Percentiles rank a stretch among this genome's conserved stretches.
These are phyloP conservation scores for Pyrrhoderma lamaoense DNA, from an alignment of 1,284 basidiomycete species.

Conservation along the genomic window DNA sequence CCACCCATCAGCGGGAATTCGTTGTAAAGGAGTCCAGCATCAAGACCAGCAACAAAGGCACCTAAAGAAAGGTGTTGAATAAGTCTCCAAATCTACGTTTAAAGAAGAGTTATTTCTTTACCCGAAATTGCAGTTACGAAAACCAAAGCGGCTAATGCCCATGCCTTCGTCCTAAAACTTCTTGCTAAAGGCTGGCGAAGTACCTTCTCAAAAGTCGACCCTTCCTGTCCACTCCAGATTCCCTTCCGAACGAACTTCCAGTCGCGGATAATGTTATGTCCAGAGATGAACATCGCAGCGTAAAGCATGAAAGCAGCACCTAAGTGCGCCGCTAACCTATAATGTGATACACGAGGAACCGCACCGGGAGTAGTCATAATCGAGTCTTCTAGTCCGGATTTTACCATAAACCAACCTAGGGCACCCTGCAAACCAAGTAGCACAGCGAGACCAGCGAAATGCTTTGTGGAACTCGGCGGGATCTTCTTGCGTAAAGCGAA, in stretches of 20 bases:
- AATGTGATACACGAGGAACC: constrained; percentile 93
- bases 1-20: constrained; percentile 98
- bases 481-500: constrained; percentile 68
- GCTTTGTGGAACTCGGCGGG: constrained; percentile 51
- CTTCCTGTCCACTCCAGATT: constrained; percentile 37
- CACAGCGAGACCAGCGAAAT: constrained; percentile 64
- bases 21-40: constrained; percentile 95
- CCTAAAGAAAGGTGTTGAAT: constrained; percentile 41
- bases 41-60: constrained; percentile 95
- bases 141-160: constrained; percentile 66
- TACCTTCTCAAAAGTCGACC: constrained; percentile 41
- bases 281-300: constrained; percentile 84
- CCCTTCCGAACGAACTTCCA: constrained; percentile 59
- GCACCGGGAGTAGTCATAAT: constrained; percentile 76
- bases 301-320: constrained; percentile 88
- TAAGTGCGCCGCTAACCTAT: constrained; percentile 91
- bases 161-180: constrained; percentile 54
- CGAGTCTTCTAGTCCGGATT: constrained; percentile 85
- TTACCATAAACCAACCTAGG: constrained; percentile 99
- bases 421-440: constrained; percentile 88
- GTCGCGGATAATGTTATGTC: constrained; percentile 74
- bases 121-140: constrained; percentile 89
- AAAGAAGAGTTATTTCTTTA: constrained; percentile 27
- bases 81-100: not conserved
- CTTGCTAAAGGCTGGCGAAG: constrained; percentile 51